Evolutionary conservation across 2,329 filamentous ascomycete species (phyloP), one percentile per base, ranked within the genome.

Genomic region (Fusarium sarcochroum): DNA sequence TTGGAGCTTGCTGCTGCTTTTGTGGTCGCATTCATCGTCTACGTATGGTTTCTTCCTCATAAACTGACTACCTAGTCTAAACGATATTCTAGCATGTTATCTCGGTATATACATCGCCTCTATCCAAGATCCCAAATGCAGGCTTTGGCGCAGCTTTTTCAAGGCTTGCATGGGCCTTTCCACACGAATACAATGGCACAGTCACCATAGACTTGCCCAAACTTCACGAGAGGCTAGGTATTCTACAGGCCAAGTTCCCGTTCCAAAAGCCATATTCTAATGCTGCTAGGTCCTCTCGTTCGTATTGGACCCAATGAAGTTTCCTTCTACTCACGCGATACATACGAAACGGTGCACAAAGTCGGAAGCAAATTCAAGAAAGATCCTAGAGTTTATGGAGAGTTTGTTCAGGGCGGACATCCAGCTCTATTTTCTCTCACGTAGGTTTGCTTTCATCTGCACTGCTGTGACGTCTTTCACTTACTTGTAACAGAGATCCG

Each of bases 391-490:
- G 69, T 66, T 1, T 76, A 76, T 57, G 74, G 74, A 7, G 66
- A 75, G 20, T 76, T 76, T 23, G 69, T 76, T 0, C 74, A 76
- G 57, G 74, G 66, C 32, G 72, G 72, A 0, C 72, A 75, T 47
- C 74, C 74, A 3, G 74, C 74, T 0, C 62, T 76, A 1, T 76
- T 76, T 32, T 76, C 74, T 0, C 69, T 76, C 20, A 75, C 74
- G 74, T 64, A 61, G 10, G 63, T 47, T 6, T 3, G 18, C 6
- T 2, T 21, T 6, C 13, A 23, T n/a, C n/a, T n/a, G n/a, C 34
- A 15, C 3, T 17, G 34, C 7, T 17, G 15, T 35, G 2, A 15
- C 17, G 14, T 35, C 34, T 17, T 5, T 32, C 6, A 8, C 71
- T 73, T 18, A 75, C 27, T 34, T 5, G 1, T 11, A 3, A 21